Base-by-base conservation (phyloP, 805 yeast genomes). In the Hanseniaspora taiwanica region DNA sequence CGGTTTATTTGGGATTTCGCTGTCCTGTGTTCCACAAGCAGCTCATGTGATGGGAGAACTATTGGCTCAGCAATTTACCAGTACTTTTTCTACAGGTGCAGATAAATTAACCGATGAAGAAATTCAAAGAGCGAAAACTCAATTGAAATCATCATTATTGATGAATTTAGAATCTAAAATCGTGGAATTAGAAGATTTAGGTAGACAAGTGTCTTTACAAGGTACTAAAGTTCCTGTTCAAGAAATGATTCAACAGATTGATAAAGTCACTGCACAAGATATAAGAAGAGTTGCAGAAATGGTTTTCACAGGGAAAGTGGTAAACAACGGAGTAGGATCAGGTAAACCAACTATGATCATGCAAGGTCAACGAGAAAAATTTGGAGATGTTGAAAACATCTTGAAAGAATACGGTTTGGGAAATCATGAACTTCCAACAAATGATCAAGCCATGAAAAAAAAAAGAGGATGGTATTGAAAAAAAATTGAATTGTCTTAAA, bases 121-220 rank as follows among this genome's bases (percentile, higher is more conserved):
- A 63, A 87, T 91, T 6, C 60, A 68, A 43, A 71, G 98, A 48
- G 96, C 97, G 17, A 91, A 91, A 60, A 87, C 84, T 59, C 97
- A 89, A 65, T 71, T 91, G 44, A 76, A 83, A 35, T 78, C 91
- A 3, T 81, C 94, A 6, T 65, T 91, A 44, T 68, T 89, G 57
- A 89, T 89, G 95, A 89, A 87, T 53, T 69, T 87, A 36, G 98
- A 91, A 59, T 78, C 91, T 47, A 85, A 82, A 56, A 71, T 89
- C 68, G 93, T 93, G n/a, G 87, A 84, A 54, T 66, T 91, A 42
- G 98, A 91, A 61, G 98, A 91, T 53, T 68, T 87, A 62, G 97
- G 97, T 12, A 76, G 97, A 59, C 98, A 91, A 59, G 76, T 91
- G 20, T 94, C 83, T 59, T 74, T 83, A 36, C 85, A 81, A 55